phyloP scores from a whole-genome alignment of 179 eudicot genomes.

The Silene noctiflora region DNA sequence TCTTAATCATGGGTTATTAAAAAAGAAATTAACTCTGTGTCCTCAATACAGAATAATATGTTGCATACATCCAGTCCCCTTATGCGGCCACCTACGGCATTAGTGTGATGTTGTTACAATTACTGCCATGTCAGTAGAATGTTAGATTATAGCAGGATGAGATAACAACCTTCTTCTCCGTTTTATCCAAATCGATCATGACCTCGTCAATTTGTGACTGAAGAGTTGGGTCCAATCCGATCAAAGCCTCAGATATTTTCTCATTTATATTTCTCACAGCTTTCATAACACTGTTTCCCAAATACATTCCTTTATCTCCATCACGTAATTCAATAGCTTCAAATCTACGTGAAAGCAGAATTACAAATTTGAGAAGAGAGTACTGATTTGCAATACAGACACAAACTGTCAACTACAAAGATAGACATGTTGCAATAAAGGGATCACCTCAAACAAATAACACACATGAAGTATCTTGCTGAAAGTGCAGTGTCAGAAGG shows the following conservation, averaged over 20 bases:
- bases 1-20: neutral
- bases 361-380: neutral
- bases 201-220: conserved; percentile 93
- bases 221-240: conserved; percentile 96
- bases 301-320: conserved; percentile 75
- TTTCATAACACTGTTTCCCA: conserved; percentile 81
- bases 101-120: neutral
- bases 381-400: conserved; percentile 1
- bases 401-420: conserved; percentile 11
- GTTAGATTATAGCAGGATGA: neutral
- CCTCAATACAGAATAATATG: neutral
- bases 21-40: neutral
- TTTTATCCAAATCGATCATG: conserved; percentile 96
- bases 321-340: conserved; percentile 92
- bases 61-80: neutral
- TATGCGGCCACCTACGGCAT: neutral
- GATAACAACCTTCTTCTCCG: conserved; percentile 80
- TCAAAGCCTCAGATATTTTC: conserved; percentile 89
- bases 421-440: neutral
- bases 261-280: conserved; percentile 88
- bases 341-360: conserved; percentile 49
- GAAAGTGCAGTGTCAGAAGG: neutral
- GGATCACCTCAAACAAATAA: neutral
- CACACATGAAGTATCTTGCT: neutral
- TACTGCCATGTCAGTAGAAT: neutral